Conservation (phyloP, 164 flowering plant species). For the Stephania yunnanensis region DNA sequence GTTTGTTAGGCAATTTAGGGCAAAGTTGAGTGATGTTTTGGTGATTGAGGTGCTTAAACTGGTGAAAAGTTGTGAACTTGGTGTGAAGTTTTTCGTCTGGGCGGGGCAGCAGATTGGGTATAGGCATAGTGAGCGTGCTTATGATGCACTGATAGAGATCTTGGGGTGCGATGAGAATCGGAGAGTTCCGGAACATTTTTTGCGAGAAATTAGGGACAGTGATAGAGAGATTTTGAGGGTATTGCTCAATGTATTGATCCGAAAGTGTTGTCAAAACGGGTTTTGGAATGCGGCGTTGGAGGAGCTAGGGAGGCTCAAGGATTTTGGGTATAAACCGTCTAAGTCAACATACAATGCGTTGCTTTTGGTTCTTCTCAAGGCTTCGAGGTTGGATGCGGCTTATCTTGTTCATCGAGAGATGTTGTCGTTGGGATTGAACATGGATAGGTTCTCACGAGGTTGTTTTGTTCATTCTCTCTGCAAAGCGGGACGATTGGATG, state of each 20-base stretch:
- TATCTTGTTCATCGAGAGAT: constrained; percentile 63
- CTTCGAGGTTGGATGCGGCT: constrained; percentile 60
- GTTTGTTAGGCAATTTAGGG: constrained; percentile 66
- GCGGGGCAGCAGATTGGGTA: constrained; percentile 88
- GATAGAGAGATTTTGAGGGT: constrained; percentile 60
- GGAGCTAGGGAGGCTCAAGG: constrained; percentile 90
- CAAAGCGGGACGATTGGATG: constrained; percentile 66
- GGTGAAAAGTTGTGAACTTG: constrained; percentile 39
- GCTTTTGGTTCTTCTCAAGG: constrained; percentile 61
- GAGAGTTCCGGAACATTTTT: constrained; percentile 43
- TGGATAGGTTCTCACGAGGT: constrained; percentile 59
- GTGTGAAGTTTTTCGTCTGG: constrained; percentile 82
- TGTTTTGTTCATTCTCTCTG: constrained; percentile 62
- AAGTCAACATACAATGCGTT: constrained; percentile 65
- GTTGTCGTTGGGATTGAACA: constrained; percentile 37
- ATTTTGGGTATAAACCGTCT: constrained; percentile 67
- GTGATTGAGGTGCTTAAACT: constrained; percentile 61
- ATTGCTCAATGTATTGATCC: constrained; percentile 66
- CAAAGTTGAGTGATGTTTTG: constrained; percentile 41
- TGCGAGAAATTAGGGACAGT: constrained; percentile 52
- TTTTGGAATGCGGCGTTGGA: constrained; percentile 76
- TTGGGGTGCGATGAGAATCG: constrained; percentile 29
- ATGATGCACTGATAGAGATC: constrained; percentile 52
- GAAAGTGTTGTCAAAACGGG: constrained; percentile 62
- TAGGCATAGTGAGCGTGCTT: constrained; percentile 46